phyloP scores from a whole-genome alignment of 305 asterid species.

The Fraxinus sp. region DNA sequence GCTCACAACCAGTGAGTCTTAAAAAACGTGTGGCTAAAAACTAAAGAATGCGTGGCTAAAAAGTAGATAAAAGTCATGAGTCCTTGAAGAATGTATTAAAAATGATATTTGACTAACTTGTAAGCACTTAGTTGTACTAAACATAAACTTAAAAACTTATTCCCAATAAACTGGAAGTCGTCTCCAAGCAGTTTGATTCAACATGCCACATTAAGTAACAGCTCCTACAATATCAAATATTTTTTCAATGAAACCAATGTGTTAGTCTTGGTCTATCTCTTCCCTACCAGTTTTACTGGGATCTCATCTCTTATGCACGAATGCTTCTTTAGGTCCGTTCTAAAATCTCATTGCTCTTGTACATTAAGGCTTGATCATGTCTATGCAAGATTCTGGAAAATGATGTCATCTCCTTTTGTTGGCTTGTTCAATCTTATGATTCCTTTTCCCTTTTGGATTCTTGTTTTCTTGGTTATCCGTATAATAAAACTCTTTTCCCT shows the following conservation, averaged over 20 bases:
- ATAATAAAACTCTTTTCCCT: not conserved
- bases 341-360: not conserved
- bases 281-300: not conserved
- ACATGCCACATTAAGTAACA: not conserved
- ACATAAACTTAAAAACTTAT: not conserved
- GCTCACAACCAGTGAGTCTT: too few species aligned
- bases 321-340: not conserved
- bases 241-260: not conserved
- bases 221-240: not conserved
- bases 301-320: not conserved
- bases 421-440: not conserved
- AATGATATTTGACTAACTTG: too few species aligned
- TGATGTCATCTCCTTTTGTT: not conserved
- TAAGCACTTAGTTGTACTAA: too few species aligned
- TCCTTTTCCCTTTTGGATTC: not conserved
- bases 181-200: not conserved
- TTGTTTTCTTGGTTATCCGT: not conserved
- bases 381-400: not conserved
- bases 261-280: not conserved
- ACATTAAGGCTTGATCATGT: not conserved
- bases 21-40: too few species aligned
- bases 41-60: too few species aligned
- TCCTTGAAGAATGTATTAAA: too few species aligned
- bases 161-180: not conserved
- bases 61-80: too few species aligned